Percentiles rank a stretch among this genome's conserved stretches.
Conservation (phyloP, 176 grass and related monocot genomes). For the Musa schizocarpa region DNA sequence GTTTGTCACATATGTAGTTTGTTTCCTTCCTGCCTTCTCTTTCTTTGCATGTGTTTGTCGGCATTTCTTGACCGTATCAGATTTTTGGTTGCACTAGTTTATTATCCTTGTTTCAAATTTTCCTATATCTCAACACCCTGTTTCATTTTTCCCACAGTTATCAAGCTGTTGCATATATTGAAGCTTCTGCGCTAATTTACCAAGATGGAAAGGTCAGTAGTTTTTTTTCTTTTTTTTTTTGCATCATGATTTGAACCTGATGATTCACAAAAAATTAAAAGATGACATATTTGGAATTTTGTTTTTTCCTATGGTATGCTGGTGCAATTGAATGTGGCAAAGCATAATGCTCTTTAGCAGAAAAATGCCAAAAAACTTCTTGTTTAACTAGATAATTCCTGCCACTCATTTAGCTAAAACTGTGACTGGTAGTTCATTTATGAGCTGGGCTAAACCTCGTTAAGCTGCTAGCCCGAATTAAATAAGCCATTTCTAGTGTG, state of each 20-base stretch:
- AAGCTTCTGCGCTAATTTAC: conserved; percentile 93
- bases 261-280: not conserved
- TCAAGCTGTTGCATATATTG: conserved; percentile 96
- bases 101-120: conserved; percentile 7
- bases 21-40: too few relatives aligned
- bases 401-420: too few relatives aligned
- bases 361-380: not conserved
- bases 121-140: conserved; percentile 6
- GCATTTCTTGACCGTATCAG: not conserved
- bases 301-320: not conserved
- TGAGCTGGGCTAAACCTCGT: too few relatives aligned
- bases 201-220: conserved; percentile 79
- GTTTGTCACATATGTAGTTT: too few relatives aligned
- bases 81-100: not conserved
- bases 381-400: too few relatives aligned
- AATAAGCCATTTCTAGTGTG: too few relatives aligned
- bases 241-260: not conserved
- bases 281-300: not conserved
- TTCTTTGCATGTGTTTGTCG: not conserved
- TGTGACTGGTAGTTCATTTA: too few relatives aligned
- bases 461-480: too few relatives aligned
- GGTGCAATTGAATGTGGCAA: not conserved
- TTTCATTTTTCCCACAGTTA: conserved; percentile 52
- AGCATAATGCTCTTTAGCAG: not conserved
- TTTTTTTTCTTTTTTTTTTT: conserved; percentile 14